These are phyloP conservation scores for Diutina ranongensis DNA, from an alignment of 1,139 yeast species.

Conservation along the genomic window DNA sequence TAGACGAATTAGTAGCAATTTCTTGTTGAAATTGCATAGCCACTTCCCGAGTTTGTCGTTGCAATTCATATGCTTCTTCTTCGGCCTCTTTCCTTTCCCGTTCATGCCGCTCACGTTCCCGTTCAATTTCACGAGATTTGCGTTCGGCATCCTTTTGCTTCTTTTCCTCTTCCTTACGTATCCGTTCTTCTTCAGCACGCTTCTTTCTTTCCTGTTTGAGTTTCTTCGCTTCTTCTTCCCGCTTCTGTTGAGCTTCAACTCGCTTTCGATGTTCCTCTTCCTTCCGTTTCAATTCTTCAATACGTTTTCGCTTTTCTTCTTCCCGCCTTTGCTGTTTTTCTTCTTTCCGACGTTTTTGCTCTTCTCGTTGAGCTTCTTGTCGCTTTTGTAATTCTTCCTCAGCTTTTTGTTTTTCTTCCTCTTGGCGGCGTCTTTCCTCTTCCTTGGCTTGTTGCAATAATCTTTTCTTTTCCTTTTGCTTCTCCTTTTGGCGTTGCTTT, in stretches of 20 bases:
- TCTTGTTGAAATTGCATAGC: constrained; percentile 1
- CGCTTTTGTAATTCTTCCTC: constrained; percentile 24
- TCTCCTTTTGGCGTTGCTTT: constrained; percentile 61
- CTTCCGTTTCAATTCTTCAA: constrained; percentile 29
- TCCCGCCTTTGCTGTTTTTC: constrained; percentile 39
- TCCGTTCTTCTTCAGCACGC: constrained; percentile 2
- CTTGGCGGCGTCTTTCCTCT: constrained; percentile 53
- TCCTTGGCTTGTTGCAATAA: constrained; percentile 62
- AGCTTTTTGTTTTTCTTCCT: constrained; percentile 36
- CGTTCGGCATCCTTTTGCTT: constrained; percentile 28
- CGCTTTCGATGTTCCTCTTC: constrained; percentile 35
- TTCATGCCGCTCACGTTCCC: constrained; percentile 13
- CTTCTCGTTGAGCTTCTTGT: constrained; percentile 30
- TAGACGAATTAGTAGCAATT: neutral
- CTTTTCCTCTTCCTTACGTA: constrained; percentile 16
- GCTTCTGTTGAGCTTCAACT: constrained; percentile 38
- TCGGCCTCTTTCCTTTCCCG: neutral
- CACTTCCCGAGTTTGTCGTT: constrained; percentile 1
- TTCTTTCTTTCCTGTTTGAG: neutral
- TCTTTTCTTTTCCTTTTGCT: constrained; percentile 68
- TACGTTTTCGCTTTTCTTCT: constrained; percentile 38
- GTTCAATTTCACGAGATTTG: constrained; percentile 12
- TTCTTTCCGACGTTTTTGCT: constrained; percentile 34
- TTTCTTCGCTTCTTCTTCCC: constrained; percentile 27
- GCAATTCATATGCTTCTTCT: constrained; percentile 1